Conservation (phyloP, 495 filamentous ascomycete genomes). For the Alectoria sarmentosa region DNA sequence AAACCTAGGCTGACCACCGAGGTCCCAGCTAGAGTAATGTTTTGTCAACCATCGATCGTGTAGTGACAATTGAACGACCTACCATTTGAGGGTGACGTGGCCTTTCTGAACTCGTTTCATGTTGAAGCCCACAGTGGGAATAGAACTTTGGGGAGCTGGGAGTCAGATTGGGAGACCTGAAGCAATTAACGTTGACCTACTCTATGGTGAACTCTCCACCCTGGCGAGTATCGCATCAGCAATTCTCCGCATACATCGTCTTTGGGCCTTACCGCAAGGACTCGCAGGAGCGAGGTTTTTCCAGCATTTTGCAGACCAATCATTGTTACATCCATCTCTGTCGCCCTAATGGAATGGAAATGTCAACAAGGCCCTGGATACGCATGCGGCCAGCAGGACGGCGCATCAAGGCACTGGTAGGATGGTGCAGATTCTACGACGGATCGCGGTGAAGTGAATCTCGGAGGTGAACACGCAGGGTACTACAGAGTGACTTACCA, state of each 20-base stretch:
- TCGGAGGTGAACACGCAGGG: background rate
- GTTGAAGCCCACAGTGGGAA: constrained; percentile 97
- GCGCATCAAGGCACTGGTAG: background rate
- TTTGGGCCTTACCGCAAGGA: constrained; percentile 71
- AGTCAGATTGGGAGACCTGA: constrained; percentile 11
- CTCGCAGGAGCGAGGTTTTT: constrained; percentile 90
- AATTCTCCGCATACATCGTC: constrained; percentile 17
- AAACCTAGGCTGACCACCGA: constrained; percentile 95
- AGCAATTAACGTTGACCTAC: constrained; percentile 52
- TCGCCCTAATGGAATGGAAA: constrained; percentile 58
- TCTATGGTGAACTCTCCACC: constrained; percentile 98
- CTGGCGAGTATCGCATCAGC: constrained; percentile 41
- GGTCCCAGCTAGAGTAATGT: constrained; percentile 66
- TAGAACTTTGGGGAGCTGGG: constrained; percentile 57
- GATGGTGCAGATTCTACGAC: background rate
- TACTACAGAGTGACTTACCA: constrained; percentile 57
- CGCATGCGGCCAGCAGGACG: background rate
- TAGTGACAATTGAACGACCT: constrained; percentile 28
- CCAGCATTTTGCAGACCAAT: constrained; percentile 98
- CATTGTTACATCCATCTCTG: constrained; percentile 99
- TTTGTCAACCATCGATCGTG: constrained; percentile 19
- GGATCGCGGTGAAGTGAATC: background rate
- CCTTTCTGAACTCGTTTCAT: constrained; percentile 98
- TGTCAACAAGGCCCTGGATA: constrained; percentile 9
- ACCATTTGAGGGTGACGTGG: constrained; percentile 98